Conservation (phyloP, 495 filamentous ascomycete genomes). For the Penicillium fimorum region DNA sequence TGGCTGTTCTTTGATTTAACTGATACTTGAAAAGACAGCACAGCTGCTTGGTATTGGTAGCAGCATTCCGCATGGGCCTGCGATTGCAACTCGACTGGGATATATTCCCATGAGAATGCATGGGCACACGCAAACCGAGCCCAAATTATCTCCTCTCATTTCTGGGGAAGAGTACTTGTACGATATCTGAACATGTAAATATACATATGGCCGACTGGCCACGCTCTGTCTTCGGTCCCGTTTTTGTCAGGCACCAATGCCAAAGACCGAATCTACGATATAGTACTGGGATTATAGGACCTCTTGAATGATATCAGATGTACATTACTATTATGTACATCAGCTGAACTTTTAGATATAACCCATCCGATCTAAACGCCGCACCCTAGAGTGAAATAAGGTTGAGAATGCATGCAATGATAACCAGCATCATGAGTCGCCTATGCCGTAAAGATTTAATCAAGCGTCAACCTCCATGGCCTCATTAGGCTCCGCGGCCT, state of each 20-base stretch:
- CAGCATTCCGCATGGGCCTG: not conserved
- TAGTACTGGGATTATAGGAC: not conserved
- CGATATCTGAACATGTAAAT: constrained; percentile 14
- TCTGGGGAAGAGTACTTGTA: constrained; percentile 12
- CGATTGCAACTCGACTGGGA: not conserved
- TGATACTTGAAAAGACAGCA: not conserved
- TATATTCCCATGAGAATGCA: not conserved
- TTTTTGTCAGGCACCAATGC: not conserved
- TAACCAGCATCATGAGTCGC: constrained; percentile 18
- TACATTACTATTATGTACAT: constrained; percentile 20
- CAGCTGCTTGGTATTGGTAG: not conserved
- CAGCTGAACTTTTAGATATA: constrained; percentile 28
- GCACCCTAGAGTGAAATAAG: constrained; percentile 24
- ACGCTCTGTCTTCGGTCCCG: not conserved
- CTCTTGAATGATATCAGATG: constrained; percentile 17
- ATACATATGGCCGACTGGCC: not conserved
- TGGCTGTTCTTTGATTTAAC: not conserved
- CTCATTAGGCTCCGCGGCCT: constrained; percentile 18
- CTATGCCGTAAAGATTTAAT: constrained; percentile 10
- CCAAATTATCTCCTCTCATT: constrained; percentile 21
- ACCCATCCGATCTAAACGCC: constrained; percentile 37
- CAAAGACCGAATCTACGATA: not conserved
- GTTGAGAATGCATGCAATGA: constrained; percentile 19
- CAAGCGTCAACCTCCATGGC: constrained; percentile 29
- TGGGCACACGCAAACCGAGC: too few relatives aligned